Conservation (phyloP, 2,329 filamentous ascomycete species). For the Aspergillus ustus region DNA sequence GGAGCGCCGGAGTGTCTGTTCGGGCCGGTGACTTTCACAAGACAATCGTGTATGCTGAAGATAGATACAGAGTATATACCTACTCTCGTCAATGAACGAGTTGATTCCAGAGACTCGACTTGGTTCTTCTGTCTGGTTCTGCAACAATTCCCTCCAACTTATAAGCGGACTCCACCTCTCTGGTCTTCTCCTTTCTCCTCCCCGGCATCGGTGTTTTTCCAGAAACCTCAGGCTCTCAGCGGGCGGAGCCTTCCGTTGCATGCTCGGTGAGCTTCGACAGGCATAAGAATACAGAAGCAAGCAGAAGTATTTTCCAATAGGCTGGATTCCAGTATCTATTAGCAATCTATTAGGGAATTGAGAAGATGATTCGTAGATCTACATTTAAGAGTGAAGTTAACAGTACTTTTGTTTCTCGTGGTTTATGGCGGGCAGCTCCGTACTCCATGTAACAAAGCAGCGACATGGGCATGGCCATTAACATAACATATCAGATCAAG, state of each 20-base stretch:
- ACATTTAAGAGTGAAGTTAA: background rate
- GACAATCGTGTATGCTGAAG: background rate
- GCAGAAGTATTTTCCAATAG: background rate
- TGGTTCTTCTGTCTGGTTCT: background rate
- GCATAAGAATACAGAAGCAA: background rate
- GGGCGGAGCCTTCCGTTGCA: slow-evolving; percentile 7
- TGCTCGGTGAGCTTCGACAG: background rate
- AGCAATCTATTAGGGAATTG: background rate
- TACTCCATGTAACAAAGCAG: background rate
- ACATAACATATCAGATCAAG: background rate
- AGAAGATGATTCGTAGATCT: background rate
- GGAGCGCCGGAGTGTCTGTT: slow-evolving; percentile 21
- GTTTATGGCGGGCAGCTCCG: background rate
- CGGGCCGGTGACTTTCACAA: slow-evolving; percentile 8
- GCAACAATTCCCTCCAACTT: background rate
- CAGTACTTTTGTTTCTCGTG: background rate
- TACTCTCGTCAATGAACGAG: background rate
- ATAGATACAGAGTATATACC: background rate
- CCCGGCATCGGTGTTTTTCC: slow-evolving; percentile 2
- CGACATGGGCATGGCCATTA: background rate
- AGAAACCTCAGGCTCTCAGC: background rate
- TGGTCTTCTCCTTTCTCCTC: background rate
- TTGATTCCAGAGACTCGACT: background rate
- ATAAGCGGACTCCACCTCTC: background rate
- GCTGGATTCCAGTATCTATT: background rate